phyloP scores from a whole-genome alignment of 345 rosid genomes.

The Carallia brachiata region DNA sequence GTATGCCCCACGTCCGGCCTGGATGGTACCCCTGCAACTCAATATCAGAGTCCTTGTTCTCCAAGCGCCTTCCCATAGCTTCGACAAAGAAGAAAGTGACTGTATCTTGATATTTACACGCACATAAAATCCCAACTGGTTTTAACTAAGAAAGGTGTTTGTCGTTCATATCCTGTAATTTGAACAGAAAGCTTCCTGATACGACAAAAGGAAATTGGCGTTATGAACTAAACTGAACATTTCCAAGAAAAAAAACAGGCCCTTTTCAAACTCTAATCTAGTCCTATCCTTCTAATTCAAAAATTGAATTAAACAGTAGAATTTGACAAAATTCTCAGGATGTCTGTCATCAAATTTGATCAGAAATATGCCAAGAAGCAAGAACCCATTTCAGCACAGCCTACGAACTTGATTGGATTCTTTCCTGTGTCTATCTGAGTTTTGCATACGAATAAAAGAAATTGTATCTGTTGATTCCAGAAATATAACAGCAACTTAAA shows the following conservation, averaged over 20 bases:
- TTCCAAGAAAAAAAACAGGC: not conserved
- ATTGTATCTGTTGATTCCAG: not conserved
- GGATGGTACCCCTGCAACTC: conserved; percentile 39
- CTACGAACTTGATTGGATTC: too few relatives aligned
- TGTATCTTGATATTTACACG: not conserved
- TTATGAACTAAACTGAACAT: not conserved
- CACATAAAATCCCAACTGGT: not conserved
- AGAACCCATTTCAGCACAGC: not conserved
- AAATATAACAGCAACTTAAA: not conserved
- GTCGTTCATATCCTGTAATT: conserved; percentile 1
- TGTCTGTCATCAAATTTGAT: not conserved
- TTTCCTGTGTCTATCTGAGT: too few relatives aligned
- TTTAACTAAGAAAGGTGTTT: not conserved
- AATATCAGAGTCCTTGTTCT: conserved; percentile 29
- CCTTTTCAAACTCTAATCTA: not conserved
- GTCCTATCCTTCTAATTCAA: not conserved
- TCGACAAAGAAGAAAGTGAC: not conserved
- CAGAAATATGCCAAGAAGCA: not conserved
- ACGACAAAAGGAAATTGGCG: not conserved
- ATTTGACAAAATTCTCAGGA: too few relatives aligned
- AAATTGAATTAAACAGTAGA: too few relatives aligned
- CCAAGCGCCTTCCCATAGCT: conserved; percentile 47
- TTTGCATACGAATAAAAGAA: not conserved
- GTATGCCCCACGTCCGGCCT: conserved; percentile 56
- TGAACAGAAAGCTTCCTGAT: not conserved